phyloP scores from a whole-genome alignment of 805 yeast genomes.

The Candida parachauliodes region DNA sequence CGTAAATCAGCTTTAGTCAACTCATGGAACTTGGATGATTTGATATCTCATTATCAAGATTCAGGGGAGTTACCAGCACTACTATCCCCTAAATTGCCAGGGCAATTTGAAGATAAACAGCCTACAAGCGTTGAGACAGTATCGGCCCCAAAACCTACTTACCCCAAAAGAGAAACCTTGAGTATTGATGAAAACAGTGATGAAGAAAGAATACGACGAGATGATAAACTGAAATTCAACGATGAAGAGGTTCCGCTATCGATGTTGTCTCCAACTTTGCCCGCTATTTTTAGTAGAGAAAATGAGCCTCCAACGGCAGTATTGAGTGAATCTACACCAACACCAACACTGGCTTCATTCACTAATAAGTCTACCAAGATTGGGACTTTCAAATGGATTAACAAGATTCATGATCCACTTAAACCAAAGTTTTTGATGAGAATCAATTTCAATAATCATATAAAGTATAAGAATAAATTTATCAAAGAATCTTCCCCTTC shows the following conservation, averaged over 20 bases:
- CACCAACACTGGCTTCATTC: conserved; percentile 2
- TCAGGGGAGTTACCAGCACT: conserved; percentile 33
- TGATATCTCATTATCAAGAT: conserved; percentile 30
- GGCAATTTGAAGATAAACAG: conserved; percentile 1
- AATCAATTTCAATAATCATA: conserved; percentile 17
- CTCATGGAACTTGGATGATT: conserved; percentile 35
- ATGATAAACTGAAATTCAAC: conserved; percentile 9
- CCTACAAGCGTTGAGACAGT: background rate
- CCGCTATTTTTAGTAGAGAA: conserved; percentile 18
- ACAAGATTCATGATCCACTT: conserved; percentile 21
- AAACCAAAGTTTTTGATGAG: conserved; percentile 17
- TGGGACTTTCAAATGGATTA: conserved; percentile 23
- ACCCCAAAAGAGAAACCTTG: conserved; percentile 6
- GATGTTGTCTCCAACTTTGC: conserved; percentile 32
- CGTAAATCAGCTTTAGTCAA: conserved; percentile 16
- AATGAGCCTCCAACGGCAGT: background rate
- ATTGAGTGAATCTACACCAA: background rate
- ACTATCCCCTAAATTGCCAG: conserved; percentile 39
- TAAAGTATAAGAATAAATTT: conserved; percentile 14
- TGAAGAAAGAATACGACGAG: background rate
- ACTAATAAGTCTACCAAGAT: conserved; percentile 8
- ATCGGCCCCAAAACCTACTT: conserved; percentile 7
- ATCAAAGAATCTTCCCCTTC: conserved; percentile 1
- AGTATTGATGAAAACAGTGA: conserved; percentile 9
- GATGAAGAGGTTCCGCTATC: conserved; percentile 28